phyloP scores from a whole-genome alignment of 495 filamentous ascomycete species.

The Collariella sp. region DNA sequence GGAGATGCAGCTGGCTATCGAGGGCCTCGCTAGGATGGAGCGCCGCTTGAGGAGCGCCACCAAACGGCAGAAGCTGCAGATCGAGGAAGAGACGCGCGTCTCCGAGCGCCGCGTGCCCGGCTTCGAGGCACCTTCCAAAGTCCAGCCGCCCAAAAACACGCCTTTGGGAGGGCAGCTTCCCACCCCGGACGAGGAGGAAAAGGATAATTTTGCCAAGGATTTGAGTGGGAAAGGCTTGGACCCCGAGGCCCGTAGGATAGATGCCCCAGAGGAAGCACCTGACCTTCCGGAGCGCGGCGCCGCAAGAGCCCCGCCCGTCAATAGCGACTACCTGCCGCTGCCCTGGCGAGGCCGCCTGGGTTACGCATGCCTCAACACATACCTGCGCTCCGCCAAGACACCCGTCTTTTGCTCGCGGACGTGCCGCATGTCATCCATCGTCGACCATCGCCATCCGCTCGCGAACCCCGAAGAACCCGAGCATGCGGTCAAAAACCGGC shows the following conservation, averaged over 20 bases:
- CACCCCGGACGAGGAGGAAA: constrained; percentile 3
- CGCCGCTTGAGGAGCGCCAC: constrained; percentile 18
- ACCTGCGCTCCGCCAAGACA: constrained; percentile 76
- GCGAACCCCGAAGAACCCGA: constrained; percentile 63
- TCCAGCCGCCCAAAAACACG: background rate
- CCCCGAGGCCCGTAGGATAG: background rate
- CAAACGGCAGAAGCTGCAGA: constrained; percentile 24
- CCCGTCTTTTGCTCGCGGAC: constrained; percentile 88
- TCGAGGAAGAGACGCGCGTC: constrained; percentile 13
- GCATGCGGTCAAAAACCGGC: constrained; percentile 73
- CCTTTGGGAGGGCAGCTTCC: background rate
- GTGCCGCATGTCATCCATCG: constrained; percentile 81
- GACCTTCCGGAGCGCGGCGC: constrained; percentile 41
- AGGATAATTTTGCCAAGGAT: background rate
- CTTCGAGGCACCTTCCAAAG: background rate
- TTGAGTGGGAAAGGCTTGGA: background rate
- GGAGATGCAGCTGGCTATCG: constrained; percentile 22
- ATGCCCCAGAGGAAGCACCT: constrained; percentile 21
- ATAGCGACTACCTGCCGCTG: constrained; percentile 78
- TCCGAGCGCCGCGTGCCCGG: background rate
- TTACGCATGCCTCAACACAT: constrained; percentile 90
- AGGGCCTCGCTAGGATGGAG: constrained; percentile 26
- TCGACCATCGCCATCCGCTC: constrained; percentile 80
- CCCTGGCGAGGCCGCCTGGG: constrained; percentile 91
- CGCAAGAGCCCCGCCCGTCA: constrained; percentile 61